Evolutionary conservation across 129 eudicot genomes (phyloP), one percentile per base, ranked within the genome.

Genomic region (Flaveria robusta): DNA sequence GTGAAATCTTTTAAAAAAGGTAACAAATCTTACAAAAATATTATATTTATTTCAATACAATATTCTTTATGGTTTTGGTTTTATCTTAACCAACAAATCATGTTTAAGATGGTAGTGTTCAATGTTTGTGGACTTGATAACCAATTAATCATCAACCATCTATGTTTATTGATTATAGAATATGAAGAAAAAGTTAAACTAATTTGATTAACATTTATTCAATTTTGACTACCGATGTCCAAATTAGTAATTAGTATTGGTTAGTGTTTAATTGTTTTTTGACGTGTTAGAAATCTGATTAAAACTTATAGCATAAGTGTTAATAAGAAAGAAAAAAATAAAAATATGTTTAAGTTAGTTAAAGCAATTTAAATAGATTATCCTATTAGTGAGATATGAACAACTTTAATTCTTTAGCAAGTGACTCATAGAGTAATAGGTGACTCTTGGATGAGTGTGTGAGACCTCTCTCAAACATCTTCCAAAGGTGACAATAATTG

Each of bases 401-500:
- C 66, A 62, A 24, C 43, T 71, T 51, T 72, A 79, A 71, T 71
- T 50, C 49, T 50, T 49, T 71, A 49, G 66, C 66, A 64, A 71
- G 78, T 72, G 54, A 68, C 73, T 79, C 65, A 39, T 23, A 69
- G 51, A 50, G 56, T 7, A 39, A 72, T 23, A 54, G 16, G 70
- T 73, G 83, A 66, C 83, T 56, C 64, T 80, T 80, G 70, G 66
- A 79, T 9, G 37, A 56, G 82, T 62, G 77, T 60, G 45, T 34
- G 39, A 34, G 39, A 34, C 39, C 39, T 34, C 39, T 34, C 39
- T 4, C 4, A 24, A 34, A 59, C 78, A 79, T 72, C 72, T 79
- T 79, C 83, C 74, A 34, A 34, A 34, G 39, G 39, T 34, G 39
- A 34, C 74, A 72, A 66, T 31, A 70, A 52, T 37, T 22, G 26